A percentile compares a stretch with the other conserved stretches of the same genome.
Evolutionary conservation across 1,284 basidiomycete genomes (phyloP).

Genomic region (Ustilago crameri): DNA sequence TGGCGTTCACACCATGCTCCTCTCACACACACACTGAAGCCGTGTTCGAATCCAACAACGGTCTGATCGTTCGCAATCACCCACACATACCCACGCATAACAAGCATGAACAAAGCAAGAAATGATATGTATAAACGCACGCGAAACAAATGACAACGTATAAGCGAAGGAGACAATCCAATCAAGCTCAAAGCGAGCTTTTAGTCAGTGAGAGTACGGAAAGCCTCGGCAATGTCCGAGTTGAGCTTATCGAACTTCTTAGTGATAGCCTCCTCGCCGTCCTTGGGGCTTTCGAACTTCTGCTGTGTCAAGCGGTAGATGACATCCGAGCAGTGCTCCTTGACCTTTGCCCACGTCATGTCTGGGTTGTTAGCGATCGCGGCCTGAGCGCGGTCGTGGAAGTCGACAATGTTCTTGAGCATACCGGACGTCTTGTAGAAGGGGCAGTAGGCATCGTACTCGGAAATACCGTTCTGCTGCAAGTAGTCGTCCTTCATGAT

Average conservation of each 20-base stretch:
- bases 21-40: too few species aligned
- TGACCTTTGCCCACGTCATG: slow-evolving; percentile 90
- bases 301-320: slow-evolving; percentile 97
- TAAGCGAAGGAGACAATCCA: slow-evolving; percentile 7
- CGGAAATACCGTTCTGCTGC: slow-evolving; percentile 98
- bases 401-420: slow-evolving; percentile 94
- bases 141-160: slow-evolving; percentile 12
- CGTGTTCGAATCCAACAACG: too few species aligned
- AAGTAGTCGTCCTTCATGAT: slow-evolving; percentile 96
- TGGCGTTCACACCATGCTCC: too few species aligned
- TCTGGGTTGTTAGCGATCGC: slow-evolving; percentile 79
- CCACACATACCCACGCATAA: too few species aligned
- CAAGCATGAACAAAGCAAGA: too few species aligned
- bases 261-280: slow-evolving; percentile 64
- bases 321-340: slow-evolving; percentile 85
- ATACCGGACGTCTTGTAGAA: slow-evolving; percentile 84
- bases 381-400: slow-evolving; percentile 88
- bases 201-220: slow-evolving; percentile 65
- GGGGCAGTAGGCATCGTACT: slow-evolving; percentile 96
- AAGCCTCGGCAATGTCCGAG: slow-evolving; percentile 63
- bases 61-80: background rate
- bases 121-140: background rate
- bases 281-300: slow-evolving; percentile 84
- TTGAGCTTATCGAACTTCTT: slow-evolving; percentile 63
- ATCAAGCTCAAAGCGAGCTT: background rate